Percentiles rank a stretch among this genome's conserved stretches.
Evolutionary conservation across 768 basidiomycete genomes (phyloP).

Genomic region (Phanerodontia chrysosporium): DNA sequence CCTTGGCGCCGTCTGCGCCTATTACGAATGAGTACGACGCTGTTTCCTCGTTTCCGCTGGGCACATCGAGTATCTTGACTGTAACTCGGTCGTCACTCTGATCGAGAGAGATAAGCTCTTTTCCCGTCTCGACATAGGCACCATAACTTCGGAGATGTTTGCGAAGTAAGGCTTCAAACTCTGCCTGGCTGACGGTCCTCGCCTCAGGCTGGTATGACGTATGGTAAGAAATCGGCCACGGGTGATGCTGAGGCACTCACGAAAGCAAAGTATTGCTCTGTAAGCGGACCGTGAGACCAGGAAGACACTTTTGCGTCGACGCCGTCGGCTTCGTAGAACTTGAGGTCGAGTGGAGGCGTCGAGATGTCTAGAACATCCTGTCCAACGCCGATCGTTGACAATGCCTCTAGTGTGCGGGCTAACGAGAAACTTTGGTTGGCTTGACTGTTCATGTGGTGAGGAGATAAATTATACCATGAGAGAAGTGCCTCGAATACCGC

Average conservation of each 20-base stretch:
- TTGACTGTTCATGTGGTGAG: too few species aligned
- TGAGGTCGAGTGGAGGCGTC: not conserved
- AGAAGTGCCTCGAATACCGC: slow-evolving; percentile 25
- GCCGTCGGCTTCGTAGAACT: slow-evolving; percentile 18
- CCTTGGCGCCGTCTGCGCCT: slow-evolving; percentile 39
- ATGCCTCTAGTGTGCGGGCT: slow-evolving; percentile 20
- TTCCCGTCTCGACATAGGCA: slow-evolving; percentile 30
- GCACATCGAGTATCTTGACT: slow-evolving; percentile 21
- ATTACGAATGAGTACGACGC: slow-evolving; percentile 31
- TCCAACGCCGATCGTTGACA: slow-evolving; percentile 16
- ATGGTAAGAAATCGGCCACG: not conserved
- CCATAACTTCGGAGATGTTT: slow-evolving; percentile 22
- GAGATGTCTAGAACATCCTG: slow-evolving; percentile 10
- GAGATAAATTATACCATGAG: too few species aligned
- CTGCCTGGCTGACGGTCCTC: slow-evolving; percentile 12
- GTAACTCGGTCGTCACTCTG: slow-evolving; percentile 30
- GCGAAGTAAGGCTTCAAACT: slow-evolving; percentile 29
- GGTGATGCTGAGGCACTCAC: slow-evolving; percentile 7
- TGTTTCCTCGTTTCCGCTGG: slow-evolving; percentile 19
- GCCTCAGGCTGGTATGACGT: not conserved
- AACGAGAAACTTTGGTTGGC: not conserved
- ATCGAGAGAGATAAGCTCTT: slow-evolving; percentile 31
- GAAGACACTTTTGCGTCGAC: slow-evolving; percentile 9
- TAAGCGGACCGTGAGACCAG: not conserved
- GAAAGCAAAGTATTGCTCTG: slow-evolving; percentile 16